Evolutionary conservation across 345 rosid genomes (phyloP).

Genomic region (Boechera divaricarpa): DNA sequence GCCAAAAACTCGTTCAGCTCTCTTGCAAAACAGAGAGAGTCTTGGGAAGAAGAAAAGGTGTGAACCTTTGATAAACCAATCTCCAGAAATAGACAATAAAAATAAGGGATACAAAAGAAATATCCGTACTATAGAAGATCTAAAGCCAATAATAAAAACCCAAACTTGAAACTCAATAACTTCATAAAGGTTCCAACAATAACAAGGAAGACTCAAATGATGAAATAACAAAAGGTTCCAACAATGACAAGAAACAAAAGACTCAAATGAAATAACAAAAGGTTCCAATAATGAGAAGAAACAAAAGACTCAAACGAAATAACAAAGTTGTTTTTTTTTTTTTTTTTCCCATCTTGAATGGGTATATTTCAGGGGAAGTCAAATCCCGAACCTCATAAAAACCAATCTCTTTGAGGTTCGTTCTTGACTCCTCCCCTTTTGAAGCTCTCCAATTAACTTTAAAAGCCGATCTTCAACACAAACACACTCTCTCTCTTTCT

Average conservation of each 20-base stretch:
- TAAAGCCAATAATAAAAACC: neutral
- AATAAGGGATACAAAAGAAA: neutral
- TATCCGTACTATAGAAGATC: neutral
- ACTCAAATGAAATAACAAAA: neutral
- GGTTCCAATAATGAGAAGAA: constrained; percentile 10
- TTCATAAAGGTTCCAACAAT: neutral
- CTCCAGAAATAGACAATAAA: neutral
- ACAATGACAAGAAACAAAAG: neutral
- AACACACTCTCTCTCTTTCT: constrained; percentile 5
- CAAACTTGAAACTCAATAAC: constrained; percentile 1
- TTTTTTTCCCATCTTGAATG: neutral
- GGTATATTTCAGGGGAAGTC: constrained; percentile 51
- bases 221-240: neutral
- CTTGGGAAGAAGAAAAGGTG: neutral
- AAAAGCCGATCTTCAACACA: neutral
- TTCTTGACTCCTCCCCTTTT: constrained; percentile 74
- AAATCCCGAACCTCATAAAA: constrained; percentile 71
- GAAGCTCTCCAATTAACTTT: constrained; percentile 29
- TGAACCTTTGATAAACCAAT: neutral
- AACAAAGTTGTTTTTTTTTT: neutral
- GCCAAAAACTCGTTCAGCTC: neutral
- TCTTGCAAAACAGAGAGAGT: neutral
- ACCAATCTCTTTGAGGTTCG: constrained; percentile 57
- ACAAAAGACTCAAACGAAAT: constrained; percentile 9
- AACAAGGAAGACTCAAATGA: neutral